Evolutionary conservation across 2,329 filamentous ascomycete species (phyloP), one percentile per base, ranked within the genome.

Genomic region (Coniella vitis): DNA sequence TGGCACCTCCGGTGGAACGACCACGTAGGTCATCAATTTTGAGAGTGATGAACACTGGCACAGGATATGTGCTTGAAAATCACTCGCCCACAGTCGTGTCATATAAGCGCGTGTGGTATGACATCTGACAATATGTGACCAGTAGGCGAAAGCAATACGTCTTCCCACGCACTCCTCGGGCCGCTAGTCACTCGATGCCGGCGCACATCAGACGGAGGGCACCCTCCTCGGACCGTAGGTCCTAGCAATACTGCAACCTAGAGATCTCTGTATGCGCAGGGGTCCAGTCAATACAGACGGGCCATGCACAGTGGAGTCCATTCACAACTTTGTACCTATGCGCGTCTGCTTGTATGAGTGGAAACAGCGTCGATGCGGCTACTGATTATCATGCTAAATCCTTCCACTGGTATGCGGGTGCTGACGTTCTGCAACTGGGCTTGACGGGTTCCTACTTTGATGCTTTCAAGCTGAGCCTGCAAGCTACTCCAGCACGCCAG

Each of bases 201-300:
- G 37, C 44, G 7, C 40, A 44, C 43, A 39, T 21, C 34, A 21
- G 34, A 49, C 35, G 47, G 38, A 51, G 34, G 46, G 38, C 34
- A n/a, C 47, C 45, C 49, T 52, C 45, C n/a, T 49, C 52, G 52
- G 46, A 38, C 52, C 52, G 52, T 47, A 47, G 37, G 49, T 49
- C 52, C 52, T 52, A 47, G 46, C 46, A 52, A 25, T 31, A 45
- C 10, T 49, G 43, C 49, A 52, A 54, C 49, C 43, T 37, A 39
- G 34, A 39, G 38, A 34, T 35, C 38, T 20, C 22, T 44, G 40
- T 35, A 20, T 31, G 22, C 45, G 44, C 21, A 39, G 25, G 42
- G 36, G 35, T 42, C 31, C 40, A 20, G 39, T 35, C 49, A 12
- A 29, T 29, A 45, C 16, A 41, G 22, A 16, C 19, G 25, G 45